Base-by-base conservation (phyloP, 345 rosid genomes). In the Eutrema japonicum region DNA sequence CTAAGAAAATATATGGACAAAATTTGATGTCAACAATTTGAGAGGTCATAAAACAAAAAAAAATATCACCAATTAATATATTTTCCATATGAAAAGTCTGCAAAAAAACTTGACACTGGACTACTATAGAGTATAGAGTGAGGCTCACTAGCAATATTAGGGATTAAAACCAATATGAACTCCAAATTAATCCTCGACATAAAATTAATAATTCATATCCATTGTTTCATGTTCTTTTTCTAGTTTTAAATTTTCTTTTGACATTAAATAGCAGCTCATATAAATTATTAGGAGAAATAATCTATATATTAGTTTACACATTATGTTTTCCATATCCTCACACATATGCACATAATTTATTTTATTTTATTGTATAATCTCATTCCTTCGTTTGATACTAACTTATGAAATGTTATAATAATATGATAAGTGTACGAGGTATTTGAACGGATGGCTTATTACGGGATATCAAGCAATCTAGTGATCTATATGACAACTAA, bases 391-490 rank as follows among this genome's bases (percentile, higher is more conserved):
- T 26, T 11, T 7, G 26, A 3, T 35, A 8, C 10, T 37, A 43
- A 4, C 26, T 29, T 22, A 68, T 59, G 22, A 12, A 7, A 32
- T 33, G 3, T 13, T 16, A 0, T 33, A 14, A 0, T 33, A 14
- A 2, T 33, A 0, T 66, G 7, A 36, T n/a, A 6, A 63, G 97
- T 86, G 69, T 89, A 94, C 16, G 97, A 89, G 74, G 84, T 86
- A 8, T 94, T 94, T 59, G 99, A 95, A 66, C 64, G 98, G 0
- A 88, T 95, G 98, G 98, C 99, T 2, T 95, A 88, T 33, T 86
- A 90, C 16, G 98, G 96, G 2, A 89, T 92, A 82, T 88, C 97
- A 3, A 82, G 88, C 48, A 95, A 95, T 45, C 61, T 95, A 22
- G 88, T 95, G 10, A 49, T 92, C 0, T 95, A 87, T 60, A 60